A percentile compares a stretch with the other conserved stretches of the same genome.
Conservation (phyloP, 805 yeast genomes). For the Kazachstania africana region DNA sequence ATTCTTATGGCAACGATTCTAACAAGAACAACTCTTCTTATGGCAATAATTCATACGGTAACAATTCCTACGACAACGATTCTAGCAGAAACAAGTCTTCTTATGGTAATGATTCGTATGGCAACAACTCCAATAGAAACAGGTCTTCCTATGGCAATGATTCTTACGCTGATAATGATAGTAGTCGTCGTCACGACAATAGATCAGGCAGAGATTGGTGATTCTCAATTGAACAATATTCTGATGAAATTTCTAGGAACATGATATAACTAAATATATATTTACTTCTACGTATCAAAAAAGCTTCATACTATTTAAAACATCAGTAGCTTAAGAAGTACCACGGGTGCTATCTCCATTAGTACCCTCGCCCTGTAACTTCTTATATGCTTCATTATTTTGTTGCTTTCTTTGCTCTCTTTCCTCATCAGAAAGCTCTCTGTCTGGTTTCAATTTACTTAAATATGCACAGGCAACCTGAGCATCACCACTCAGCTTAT, state of each 20-base stretch:
- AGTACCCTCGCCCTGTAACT: slow-evolving; percentile 9
- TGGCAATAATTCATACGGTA: slow-evolving; percentile 17
- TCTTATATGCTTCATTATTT: slow-evolving; percentile 6
- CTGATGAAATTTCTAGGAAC: no score
- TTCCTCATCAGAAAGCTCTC: slow-evolving; percentile 3
- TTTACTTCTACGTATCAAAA: no score
- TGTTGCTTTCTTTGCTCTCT: slow-evolving; percentile 3
- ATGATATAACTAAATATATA: no score
- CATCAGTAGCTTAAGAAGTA: no score
- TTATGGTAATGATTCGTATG: slow-evolving; percentile 21
- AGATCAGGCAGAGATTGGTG: no score
- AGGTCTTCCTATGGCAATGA: slow-evolving; percentile 13
- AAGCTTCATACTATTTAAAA: no score
- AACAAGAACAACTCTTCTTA: slow-evolving; percentile 13
- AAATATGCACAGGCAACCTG: slow-evolving; percentile 12
- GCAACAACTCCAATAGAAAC: slow-evolving; percentile 10
- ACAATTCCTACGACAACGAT: slow-evolving; percentile 21
- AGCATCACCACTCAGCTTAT: slow-evolving; percentile 14
- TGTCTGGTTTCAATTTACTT: slow-evolving; percentile 6
- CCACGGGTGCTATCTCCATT: no score
- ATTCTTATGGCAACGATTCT: slow-evolving; percentile 10
- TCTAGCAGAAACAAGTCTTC: slow-evolving; percentile 9
- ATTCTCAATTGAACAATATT: no score
- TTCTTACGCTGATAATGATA: no score
- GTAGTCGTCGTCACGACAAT: no score